Conservation (phyloP, 2,329 filamentous ascomycete genomes). For the Fusarium albidum region DNA sequence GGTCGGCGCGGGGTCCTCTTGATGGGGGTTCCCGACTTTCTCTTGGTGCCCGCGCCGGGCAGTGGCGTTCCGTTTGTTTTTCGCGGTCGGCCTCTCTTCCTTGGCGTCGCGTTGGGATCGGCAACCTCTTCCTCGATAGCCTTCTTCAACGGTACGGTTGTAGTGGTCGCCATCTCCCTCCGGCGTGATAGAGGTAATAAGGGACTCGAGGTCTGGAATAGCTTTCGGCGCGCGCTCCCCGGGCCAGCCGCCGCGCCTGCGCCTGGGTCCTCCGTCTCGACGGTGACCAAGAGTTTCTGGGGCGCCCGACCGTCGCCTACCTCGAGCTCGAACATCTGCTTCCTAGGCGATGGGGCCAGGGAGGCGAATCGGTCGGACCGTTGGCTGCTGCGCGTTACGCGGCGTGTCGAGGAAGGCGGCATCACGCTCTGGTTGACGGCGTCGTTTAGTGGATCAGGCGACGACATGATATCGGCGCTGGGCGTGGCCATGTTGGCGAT, state of each 20-base stretch:
- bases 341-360: conserved; percentile 57
- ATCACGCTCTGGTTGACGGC: conserved; percentile 42
- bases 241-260: conserved; percentile 45
- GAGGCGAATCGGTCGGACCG: conserved; percentile 50
- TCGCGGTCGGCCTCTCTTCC: conserved; percentile 55
- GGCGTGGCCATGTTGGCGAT: conserved; percentile 47
- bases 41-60: conserved; percentile 52
- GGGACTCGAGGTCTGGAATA: conserved; percentile 56
- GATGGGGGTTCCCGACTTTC: conserved; percentile 56
- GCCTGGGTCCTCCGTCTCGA: conserved; percentile 57
- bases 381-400: conserved; percentile 57
- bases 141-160: conserved; percentile 60
- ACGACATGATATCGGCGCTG: conserved; percentile 56
- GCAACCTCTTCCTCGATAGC: conserved; percentile 43
- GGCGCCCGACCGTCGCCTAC: conserved; percentile 59
- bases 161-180: conserved; percentile 54
- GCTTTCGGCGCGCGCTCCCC: conserved; percentile 47
- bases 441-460: conserved; percentile 60
- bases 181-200: conserved; percentile 46
- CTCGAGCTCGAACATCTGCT: conserved; percentile 65
- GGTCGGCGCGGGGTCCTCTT: conserved; percentile 46
- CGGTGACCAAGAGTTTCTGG: conserved; percentile 62
- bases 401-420: conserved; percentile 49
- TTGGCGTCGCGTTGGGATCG: conserved; percentile 49
- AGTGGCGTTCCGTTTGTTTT: conserved; percentile 62